Evolutionary conservation across 306 rosid species (phyloP), one percentile per base, ranked within the genome.

Genomic region (Argentina anserina): DNA sequence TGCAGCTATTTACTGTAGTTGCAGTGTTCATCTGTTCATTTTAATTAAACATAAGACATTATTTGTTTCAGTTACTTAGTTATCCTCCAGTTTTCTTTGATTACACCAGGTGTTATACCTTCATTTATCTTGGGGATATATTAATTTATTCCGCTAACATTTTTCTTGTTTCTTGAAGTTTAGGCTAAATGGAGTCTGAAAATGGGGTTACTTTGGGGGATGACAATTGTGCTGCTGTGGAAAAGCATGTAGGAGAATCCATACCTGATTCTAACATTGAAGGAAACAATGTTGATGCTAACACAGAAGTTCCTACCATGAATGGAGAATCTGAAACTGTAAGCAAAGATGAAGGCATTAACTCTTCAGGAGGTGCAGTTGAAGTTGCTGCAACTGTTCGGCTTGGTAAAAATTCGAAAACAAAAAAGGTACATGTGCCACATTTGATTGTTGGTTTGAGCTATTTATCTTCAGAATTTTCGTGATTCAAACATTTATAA

Each of bases 151-250:
- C 10, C 64, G 36, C 69, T 73, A 11, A 42, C 17, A 43, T 34
- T 40, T 14, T 52, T 40, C 73, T 71, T 10, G 29, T 73, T 56
- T 80, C 29, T 39, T 63, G 25, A 49, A 70, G 67, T 75, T 25
- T 65, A 65, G 73, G 67, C 73, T 52, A 42, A 33, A 94, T 94
- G 99, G 95, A 94, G 75, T 84, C 92, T 64, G 87, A 85, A 71
- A 88, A 77, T 65, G 95, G 87, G 72, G 77, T 88, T 56, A 52
- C 62, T 66, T 74, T 84, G 83, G 91, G 88, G 87, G 97, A 91
- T 17, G 91, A 89, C 86, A 94, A 80, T 61, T 80, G 82, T 79
- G 87, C 82, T 62, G 79, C 81, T 67, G 90, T 82, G 69, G 83
- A 71, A 75, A 87, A 80, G 78, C 70, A 63, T 45, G 71, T 72